Conservation (phyloP, 2,329 filamentous ascomycete species). For the Rhynchosporium secalis region DNA sequence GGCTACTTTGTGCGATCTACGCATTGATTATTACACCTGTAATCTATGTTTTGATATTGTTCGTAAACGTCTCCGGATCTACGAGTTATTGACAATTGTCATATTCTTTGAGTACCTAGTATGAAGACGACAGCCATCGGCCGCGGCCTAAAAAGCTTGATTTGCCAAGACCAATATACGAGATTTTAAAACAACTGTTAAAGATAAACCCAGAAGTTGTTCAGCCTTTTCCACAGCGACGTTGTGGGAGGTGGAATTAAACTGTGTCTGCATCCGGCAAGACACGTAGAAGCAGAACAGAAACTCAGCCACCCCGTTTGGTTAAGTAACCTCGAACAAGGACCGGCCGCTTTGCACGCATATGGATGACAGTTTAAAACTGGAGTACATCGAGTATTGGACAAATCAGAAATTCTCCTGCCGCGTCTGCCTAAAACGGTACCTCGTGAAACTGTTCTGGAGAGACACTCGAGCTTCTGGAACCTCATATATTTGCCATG, state of each 20-base stretch:
- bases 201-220: not conserved
- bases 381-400: not conserved
- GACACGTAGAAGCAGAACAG: slow-evolving; percentile 7
- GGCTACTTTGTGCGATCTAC: too few species aligned
- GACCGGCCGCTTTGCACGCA: slow-evolving; percentile 4
- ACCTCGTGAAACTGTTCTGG: not conserved
- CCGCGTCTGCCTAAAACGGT: slow-evolving; percentile 11
- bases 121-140: not conserved
- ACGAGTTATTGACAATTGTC: too few species aligned
- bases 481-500: slow-evolving; percentile 12
- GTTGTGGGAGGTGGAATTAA: slow-evolving; percentile 15
- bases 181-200: slow-evolving; percentile 2
- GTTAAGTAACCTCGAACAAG: slow-evolving; percentile 1
- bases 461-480: slow-evolving; percentile 12
- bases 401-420: slow-evolving; percentile 4
- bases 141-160: not conserved
- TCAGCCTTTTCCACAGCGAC: slow-evolving; percentile 2
- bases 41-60: too few species aligned
- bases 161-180: slow-evolving; percentile 7
- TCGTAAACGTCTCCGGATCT: not conserved
- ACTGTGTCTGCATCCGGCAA: slow-evolving; percentile 11
- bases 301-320: slow-evolving; percentile 8
- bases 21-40: too few species aligned
- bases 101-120: not conserved
- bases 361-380: not conserved